Base-by-base conservation (phyloP, 106 monocot species). In the Dendrobium huoshanense region DNA sequence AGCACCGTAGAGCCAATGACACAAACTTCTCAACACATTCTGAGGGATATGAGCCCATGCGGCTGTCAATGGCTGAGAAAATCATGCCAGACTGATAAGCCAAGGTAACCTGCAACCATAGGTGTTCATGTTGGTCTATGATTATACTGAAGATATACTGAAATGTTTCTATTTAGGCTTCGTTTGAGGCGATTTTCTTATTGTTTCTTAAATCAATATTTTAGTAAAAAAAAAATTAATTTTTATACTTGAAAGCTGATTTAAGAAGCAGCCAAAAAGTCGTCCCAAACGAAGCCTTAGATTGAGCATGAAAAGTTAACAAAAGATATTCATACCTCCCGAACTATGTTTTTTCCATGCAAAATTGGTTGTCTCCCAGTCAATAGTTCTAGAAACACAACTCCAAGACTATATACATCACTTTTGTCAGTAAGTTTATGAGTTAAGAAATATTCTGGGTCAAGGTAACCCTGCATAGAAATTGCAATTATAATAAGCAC, bases 391-490 rank as follows among this genome's bases (percentile, higher is more conserved):
- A 98, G 77, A 80, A 98, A 92, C 49, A 98, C 97, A 58, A 98
- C 92, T 47, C 97, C 97, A 74, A 98, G 91, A 58, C 97, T 98
- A 81, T 98, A 98, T 11, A 98, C 97, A 83, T 98, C 97, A 64
- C 94, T 98, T 87, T 94, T 98, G 75, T 98, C 97, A 1, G 97
- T 98, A 29, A 98, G 82, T 84, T 94, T 92, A 81, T 92, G 94
- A 58, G 97, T 98, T 41, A 98, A 72, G 88, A 98, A 98, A 82
- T 98, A 98, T 84, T 98, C 94, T 56, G 97, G 97, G 87, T 98
- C 97, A 79, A 98, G 91, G 78, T 98, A 98, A 81, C 97, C 97
- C 94, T 94, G 87, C 77, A 81, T 88, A 10, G 67, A 80, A 64
- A 59, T 70, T n/a, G 20, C 19, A 80, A 78, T 16, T 78, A 45